Conservation (phyloP, 331 rosid genomes). For the Cydonia oblonga region DNA sequence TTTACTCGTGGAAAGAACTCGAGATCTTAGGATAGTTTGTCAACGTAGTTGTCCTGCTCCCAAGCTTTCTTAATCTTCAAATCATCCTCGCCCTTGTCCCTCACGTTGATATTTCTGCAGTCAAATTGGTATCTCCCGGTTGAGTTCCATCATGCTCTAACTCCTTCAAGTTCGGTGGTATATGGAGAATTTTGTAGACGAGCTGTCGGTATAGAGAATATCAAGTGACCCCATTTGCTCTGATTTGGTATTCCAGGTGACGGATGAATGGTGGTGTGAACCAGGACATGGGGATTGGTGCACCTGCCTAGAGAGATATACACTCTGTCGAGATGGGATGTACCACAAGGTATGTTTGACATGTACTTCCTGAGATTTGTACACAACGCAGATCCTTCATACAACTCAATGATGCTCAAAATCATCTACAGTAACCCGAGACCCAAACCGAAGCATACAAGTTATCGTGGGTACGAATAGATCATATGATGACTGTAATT, state of each 20-base stretch:
- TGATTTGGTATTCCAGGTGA: constrained; percentile 42
- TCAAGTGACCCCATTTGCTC: constrained; percentile 2
- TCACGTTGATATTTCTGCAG: neutral
- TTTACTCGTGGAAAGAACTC: neutral
- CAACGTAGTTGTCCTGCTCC: neutral
- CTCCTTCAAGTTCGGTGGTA: neutral
- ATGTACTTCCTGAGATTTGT: neutral
- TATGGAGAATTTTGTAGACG: neutral
- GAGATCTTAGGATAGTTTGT: neutral
- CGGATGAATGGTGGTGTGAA: constrained; percentile 96
- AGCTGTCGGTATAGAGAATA: neutral
- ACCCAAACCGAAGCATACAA: neutral
- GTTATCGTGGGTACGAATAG: too few relatives aligned
- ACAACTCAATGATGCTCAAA: neutral
- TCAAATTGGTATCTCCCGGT: neutral
- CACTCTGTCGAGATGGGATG: constrained; percentile 83
- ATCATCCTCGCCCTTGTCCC: neutral
- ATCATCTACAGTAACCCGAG: neutral
- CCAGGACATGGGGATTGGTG: constrained; percentile 98
- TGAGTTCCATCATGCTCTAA: neutral
- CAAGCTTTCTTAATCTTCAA: neutral
- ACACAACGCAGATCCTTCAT: neutral
- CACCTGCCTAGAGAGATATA: constrained; percentile 81
- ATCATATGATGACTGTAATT: neutral
- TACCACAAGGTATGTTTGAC: constrained; percentile 76